Conservation (phyloP, 352 stramenopile genomes). For the Globisporangium abappressorium region DNA sequence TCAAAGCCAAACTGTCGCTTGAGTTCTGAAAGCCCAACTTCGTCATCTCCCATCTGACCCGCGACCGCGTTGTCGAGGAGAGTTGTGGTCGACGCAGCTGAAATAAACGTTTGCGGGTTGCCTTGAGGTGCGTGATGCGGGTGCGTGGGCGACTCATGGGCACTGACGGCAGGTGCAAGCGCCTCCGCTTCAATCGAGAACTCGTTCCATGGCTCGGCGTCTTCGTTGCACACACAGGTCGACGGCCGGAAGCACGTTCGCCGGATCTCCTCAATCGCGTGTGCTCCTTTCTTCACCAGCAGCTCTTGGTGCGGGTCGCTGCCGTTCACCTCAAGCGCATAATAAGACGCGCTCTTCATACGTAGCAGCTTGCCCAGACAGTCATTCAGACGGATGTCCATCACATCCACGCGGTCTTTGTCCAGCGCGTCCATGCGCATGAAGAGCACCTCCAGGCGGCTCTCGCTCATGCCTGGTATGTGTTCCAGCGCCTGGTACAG, state of each 20-base stretch:
- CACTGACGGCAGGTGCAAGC: not conserved
- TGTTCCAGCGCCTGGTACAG: slow-evolving; percentile 50
- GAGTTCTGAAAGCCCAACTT: slow-evolving; percentile 59
- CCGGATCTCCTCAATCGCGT: slow-evolving; percentile 12
- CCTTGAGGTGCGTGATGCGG: not conserved
- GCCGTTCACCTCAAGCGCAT: slow-evolving; percentile 45
- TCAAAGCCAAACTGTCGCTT: slow-evolving; percentile 68
- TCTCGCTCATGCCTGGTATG: slow-evolving; percentile 33
- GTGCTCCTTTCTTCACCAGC: slow-evolving; percentile 18
- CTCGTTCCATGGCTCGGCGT: slow-evolving; percentile 47
- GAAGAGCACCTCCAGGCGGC: slow-evolving; percentile 43
- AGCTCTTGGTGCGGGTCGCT: slow-evolving; percentile 57
- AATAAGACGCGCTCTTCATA: slow-evolving; percentile 41
- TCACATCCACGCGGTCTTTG: slow-evolving; percentile 41
- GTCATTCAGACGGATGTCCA: slow-evolving; percentile 50
- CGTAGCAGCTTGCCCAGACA: slow-evolving; percentile 42
- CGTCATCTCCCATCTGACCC: slow-evolving; percentile 11
- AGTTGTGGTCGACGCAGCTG: not conserved
- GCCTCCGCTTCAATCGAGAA: slow-evolving; percentile 37
- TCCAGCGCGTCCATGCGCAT: slow-evolving; percentile 61
- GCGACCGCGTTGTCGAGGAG: not conserved
- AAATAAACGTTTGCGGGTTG: slow-evolving; percentile 12
- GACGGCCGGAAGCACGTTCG: slow-evolving; percentile 42
- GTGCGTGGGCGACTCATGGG: not conserved
- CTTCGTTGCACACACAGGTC: slow-evolving; percentile 44